A percentile compares a stretch with the other conserved stretches of the same genome.
Conservation (phyloP, 2,329 filamentous ascomycete species). For the Aspergillus aculeatus region DNA sequence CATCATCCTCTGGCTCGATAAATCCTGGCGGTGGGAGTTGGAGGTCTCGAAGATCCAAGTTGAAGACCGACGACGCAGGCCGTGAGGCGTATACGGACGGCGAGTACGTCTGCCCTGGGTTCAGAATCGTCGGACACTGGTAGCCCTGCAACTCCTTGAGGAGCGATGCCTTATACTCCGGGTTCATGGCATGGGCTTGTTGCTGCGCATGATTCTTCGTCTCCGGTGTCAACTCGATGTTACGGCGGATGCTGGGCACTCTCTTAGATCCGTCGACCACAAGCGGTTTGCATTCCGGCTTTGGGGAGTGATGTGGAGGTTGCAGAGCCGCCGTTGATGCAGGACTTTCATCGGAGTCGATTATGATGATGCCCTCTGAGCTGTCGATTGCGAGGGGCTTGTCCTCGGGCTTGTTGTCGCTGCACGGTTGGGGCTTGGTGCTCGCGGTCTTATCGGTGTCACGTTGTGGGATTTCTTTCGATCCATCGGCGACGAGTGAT, state of each 20-base stretch:
- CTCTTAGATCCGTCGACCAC: neutral
- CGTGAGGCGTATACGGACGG: constrained; percentile 1
- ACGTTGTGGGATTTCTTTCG: no score
- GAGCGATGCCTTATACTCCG: no score
- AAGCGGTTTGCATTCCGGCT: neutral
- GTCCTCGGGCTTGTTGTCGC: no score
- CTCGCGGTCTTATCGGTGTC: no score
- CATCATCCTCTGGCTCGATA: neutral
- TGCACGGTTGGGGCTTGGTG: no score
- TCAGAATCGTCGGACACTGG: neutral
- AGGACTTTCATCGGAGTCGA: neutral
- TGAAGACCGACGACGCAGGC: neutral
- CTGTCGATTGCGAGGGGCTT: neutral
- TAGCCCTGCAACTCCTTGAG: neutral
- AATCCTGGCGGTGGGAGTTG: neutral
- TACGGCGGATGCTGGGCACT: no score
- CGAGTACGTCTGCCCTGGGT: neutral
- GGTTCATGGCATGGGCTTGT: no score
- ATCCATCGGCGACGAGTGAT: neutral
- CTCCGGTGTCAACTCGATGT: no score
- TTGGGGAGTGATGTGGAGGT: neutral
- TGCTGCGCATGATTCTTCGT: no score
- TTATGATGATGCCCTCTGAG: neutral
- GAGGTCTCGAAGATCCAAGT: neutral
- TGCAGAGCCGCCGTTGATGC: neutral